Evolutionary conservation across 1,284 basidiomycete species (phyloP), one percentile per base, ranked within the genome.

Genomic region (Lentinus polychrous): DNA sequence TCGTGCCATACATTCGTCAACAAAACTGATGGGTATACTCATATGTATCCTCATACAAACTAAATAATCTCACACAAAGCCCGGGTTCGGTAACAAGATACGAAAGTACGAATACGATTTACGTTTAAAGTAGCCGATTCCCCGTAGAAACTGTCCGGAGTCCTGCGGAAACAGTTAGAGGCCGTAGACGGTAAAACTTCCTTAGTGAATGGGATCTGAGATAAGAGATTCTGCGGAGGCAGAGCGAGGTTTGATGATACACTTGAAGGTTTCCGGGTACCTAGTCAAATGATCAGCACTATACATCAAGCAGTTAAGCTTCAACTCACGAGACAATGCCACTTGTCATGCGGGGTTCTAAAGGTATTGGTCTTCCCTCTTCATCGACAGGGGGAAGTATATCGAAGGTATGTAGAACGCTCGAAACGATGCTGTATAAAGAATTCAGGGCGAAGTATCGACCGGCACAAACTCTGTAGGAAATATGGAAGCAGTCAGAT

Each of bases 401-500:
- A 34, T 49, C 40, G 48, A 55, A 54, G 1, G 36, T 37, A 33
- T 52, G 49, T 6, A 57, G 52, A 17, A 52, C 20, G 3, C 39
- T 46, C 6, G 52, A 46, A 20, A 57, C 37, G 17, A 35, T 42
- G 35, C 49, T 38, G 43, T 49, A 57, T 6, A 55, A 31, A 22
- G 46, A 15, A 27, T 43, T 46, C 17, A 34, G 34, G 1, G 59
- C 59, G 17, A 57, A 55, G 38, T 56, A 47, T 8, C 55, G 44
- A 1, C 60, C 60, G 0, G 60, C 57, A 40, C 60, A 61, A 8
- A 60, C 55, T 33, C 60, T 57, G 22, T 22, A 39, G 27, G 1
- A 31, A 22, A 37, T 10, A 27, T 27, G 27, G 27, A 27, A 27
- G 27, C 27, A 8, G 15, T 15, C 23, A 14, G 20, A 27, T 32